These are phyloP conservation scores for Candida sanyaensis DNA, from an alignment of 1,139 yeast species.

Conservation along the genomic window DNA sequence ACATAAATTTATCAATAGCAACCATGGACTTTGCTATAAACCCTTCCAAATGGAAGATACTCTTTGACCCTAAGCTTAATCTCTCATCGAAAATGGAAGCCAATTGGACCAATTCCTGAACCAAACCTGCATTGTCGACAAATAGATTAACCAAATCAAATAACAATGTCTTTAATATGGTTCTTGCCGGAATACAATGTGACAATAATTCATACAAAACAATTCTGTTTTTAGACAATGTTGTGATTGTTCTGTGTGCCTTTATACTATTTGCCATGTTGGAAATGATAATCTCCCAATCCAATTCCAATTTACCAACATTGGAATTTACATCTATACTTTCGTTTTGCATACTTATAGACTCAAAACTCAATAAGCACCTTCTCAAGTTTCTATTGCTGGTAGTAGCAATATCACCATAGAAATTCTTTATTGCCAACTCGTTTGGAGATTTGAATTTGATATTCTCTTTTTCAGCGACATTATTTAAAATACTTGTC, in stretches of 20 bases:
- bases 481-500: conserved; percentile 48
- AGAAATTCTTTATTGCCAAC: conserved; percentile 38
- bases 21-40: conserved; percentile 89
- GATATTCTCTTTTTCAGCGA: conserved; percentile 60
- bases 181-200: conserved; percentile 89
- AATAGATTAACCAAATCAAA: conserved; percentile 49
- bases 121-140: conserved; percentile 21
- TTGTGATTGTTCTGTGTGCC: conserved; percentile 67
- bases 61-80: conserved; percentile 80
- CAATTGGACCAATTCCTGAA: conserved; percentile 58
- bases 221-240: conserved; percentile 71
- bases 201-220: conserved; percentile 81
- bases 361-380: conserved; percentile 78
- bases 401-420: conserved; percentile 53
- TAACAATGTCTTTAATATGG: conserved; percentile 68
- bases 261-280: conserved; percentile 63
- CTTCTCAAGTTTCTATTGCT: conserved; percentile 76
- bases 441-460: conserved; percentile 41
- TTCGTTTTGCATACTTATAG: conserved; percentile 77
- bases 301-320: conserved; percentile 51
- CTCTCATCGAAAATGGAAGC: conserved; percentile 87
- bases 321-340: conserved; percentile 35
- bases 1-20: conserved; percentile 28
- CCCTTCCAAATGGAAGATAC: conserved; percentile 94
- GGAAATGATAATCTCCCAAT: conserved; percentile 82